Conservation (phyloP, 2,329 filamentous ascomycete species). For the Calycina herbarum region DNA sequence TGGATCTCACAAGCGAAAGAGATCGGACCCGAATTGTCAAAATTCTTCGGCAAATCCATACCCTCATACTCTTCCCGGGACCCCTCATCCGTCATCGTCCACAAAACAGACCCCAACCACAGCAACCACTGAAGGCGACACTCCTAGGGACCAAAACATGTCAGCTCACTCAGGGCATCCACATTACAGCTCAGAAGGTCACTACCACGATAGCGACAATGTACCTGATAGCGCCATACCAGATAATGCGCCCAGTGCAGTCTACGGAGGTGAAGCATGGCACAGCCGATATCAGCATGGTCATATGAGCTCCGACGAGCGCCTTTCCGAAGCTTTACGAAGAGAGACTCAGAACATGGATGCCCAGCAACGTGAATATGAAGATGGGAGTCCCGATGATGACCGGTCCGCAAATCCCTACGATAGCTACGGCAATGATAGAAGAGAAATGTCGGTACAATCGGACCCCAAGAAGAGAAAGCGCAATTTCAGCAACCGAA, state of each 20-base stretch:
- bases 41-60: conserved; percentile 39
- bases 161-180: conserved; percentile 47
- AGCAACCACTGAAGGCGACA: conserved; percentile 36
- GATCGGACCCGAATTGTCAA: conserved; percentile 62
- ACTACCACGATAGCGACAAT: conserved; percentile 22
- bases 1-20: conserved; percentile 63
- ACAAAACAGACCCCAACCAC: conserved; percentile 38
- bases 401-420: conserved; percentile 40
- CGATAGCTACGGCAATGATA: conserved; percentile 36
- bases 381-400: conserved; percentile 40
- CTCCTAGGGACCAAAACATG: conserved; percentile 45
- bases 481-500: conserved; percentile 88
- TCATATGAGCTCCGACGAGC: conserved; percentile 48
- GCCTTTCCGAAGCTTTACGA: conserved; percentile 52
- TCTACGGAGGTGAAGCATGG: conserved; percentile 24
- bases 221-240: background rate
- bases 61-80: conserved; percentile 26
- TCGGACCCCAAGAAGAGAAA: conserved; percentile 69
- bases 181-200: conserved; percentile 29
- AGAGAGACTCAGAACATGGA: conserved; percentile 45
- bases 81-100: conserved; percentile 36
- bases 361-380: conserved; percentile 39
- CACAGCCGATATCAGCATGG: conserved; percentile 44
- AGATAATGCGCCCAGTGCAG: background rate
- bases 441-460: conserved; percentile 44